A percentile compares a stretch with the other conserved stretches of the same genome.
Evolutionary conservation across 352 stramenopile species (phyloP).

Genomic region (Phytophthora rubi): DNA sequence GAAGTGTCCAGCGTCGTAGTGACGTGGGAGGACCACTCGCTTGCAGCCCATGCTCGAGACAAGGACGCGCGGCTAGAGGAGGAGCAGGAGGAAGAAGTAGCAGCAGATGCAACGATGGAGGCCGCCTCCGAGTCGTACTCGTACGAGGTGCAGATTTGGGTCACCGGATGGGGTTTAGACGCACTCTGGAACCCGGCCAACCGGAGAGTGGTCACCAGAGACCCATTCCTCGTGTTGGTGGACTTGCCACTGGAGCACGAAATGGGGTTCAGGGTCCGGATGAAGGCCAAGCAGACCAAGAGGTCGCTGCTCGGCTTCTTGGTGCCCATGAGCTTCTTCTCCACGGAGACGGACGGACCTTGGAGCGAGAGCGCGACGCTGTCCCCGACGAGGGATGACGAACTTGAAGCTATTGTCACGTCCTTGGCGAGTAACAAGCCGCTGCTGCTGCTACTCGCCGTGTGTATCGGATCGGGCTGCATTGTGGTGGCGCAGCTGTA

Average conservation of each 20-base stretch:
- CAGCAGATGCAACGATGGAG: conserved; percentile 1
- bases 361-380: conserved; percentile 62
- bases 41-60: conserved; percentile 26
- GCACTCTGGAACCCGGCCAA: conserved; percentile 69
- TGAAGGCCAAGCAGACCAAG: conserved; percentile 48
- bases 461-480: conserved; percentile 56
- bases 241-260: conserved; percentile 64
- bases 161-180: conserved; percentile 67
- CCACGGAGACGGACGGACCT: conserved; percentile 57
- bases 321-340: conserved; percentile 42
- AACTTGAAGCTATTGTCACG: conserved; percentile 55
- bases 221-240: conserved; percentile 64
- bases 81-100: conserved; percentile 8
- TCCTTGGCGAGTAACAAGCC: conserved; percentile 60
- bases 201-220: conserved; percentile 43
- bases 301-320: conserved; percentile 34
- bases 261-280: conserved; percentile 62
- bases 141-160: conserved; percentile 81
- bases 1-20: conserved; percentile 63
- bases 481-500: conserved; percentile 55
- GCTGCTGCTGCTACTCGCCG: conserved; percentile 49
- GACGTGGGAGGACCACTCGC: conserved; percentile 71
- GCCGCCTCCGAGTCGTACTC: conserved; percentile 23
- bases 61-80: conserved; percentile 27
- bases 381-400: conserved; percentile 51